Evolutionary conservation across 768 basidiomycete species (phyloP).

Genomic region (Phlegmacium glaucopus): DNA sequence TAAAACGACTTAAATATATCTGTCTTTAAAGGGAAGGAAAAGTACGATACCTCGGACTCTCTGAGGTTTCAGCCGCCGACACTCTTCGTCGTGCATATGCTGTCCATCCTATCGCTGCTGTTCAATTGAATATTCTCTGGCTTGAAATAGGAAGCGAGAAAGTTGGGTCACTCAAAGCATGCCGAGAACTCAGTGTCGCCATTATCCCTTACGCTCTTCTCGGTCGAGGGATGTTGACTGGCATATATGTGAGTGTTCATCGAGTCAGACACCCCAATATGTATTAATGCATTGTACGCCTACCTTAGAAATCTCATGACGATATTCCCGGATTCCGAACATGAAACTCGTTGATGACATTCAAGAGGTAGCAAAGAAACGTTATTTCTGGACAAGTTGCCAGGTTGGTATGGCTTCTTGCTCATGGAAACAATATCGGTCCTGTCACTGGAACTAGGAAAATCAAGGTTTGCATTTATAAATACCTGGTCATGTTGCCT

Average conservation of each 20-base stretch:
- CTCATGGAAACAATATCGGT: conserved; percentile 41
- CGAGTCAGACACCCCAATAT: neutral
- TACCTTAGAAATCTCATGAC: conserved; percentile 33
- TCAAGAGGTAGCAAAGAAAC: conserved; percentile 29
- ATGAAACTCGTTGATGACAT: no score
- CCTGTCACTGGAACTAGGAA: conserved; percentile 44
- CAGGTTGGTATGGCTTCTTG: conserved; percentile 46
- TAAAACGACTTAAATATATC: neutral
- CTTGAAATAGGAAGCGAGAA: conserved; percentile 43
- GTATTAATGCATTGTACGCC: no score
- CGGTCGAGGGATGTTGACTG: conserved; percentile 47
- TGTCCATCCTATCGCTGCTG: conserved; percentile 46
- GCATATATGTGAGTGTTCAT: conserved; percentile 32
- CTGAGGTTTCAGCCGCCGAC: conserved; percentile 42
- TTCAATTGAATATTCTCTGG: conserved; percentile 52
- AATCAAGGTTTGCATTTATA: conserved; percentile 24
- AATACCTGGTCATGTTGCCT: neutral
- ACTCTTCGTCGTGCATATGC: conserved; percentile 49
- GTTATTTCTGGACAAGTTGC: conserved; percentile 43
- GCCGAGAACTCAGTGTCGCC: conserved; percentile 44
- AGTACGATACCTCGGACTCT: conserved; percentile 48
- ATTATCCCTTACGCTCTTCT: conserved; percentile 50
- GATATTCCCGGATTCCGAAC: conserved; percentile 41
- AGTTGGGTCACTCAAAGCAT: conserved; percentile 37
- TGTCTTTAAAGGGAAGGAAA: conserved; percentile 32